phyloP scores from a whole-genome alignment of 371 early-diverging fungal genomes.

The Neoconidiobolus thromboides region DNA sequence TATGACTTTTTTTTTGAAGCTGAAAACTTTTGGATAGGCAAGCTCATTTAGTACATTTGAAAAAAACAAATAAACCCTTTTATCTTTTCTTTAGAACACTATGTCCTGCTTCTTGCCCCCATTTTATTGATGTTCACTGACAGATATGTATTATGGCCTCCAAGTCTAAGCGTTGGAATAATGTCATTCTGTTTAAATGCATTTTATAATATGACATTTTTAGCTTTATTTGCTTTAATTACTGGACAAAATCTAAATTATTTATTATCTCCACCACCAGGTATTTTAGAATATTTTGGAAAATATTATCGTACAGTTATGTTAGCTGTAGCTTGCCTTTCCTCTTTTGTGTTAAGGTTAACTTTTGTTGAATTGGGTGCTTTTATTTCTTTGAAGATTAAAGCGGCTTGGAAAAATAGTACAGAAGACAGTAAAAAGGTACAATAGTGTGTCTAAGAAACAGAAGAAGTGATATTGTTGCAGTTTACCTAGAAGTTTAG shows the following conservation, averaged over 20 bases:
- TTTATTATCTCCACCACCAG: slow-evolving; percentile 31
- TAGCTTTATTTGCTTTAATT: slow-evolving; percentile 26
- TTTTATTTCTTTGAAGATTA: too few relatives aligned
- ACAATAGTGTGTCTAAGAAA: too few relatives aligned
- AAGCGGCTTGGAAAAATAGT: too few relatives aligned
- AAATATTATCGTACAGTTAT: slow-evolving; percentile 1
- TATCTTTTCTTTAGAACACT: slow-evolving; percentile 20
- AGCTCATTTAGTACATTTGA: background rate
- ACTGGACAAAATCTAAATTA: slow-evolving; percentile 37
- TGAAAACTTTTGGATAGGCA: slow-evolving; percentile 39
- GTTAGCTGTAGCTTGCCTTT: background rate
- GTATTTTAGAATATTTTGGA: slow-evolving; percentile 11
- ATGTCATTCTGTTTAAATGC: slow-evolving; percentile 32
- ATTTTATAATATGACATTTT: slow-evolving; percentile 29
- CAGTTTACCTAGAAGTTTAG: too few relatives aligned
- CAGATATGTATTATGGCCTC: slow-evolving; percentile 29
- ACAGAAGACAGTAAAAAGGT: too few relatives aligned
- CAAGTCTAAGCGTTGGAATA: slow-evolving; percentile 23
- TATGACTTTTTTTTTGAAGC: slow-evolving; percentile 27
- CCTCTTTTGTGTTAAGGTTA: background rate
- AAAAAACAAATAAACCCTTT: too few relatives aligned
- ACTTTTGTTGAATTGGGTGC: background rate
- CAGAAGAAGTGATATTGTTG: too few relatives aligned
- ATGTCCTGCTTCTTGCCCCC: slow-evolving; percentile 26
- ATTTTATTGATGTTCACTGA: slow-evolving; percentile 34